Percentiles rank a stretch among this genome's conserved stretches.
Conservation (phyloP, 352 stramenopile genomes). For the Ophiocytium majus region DNA sequence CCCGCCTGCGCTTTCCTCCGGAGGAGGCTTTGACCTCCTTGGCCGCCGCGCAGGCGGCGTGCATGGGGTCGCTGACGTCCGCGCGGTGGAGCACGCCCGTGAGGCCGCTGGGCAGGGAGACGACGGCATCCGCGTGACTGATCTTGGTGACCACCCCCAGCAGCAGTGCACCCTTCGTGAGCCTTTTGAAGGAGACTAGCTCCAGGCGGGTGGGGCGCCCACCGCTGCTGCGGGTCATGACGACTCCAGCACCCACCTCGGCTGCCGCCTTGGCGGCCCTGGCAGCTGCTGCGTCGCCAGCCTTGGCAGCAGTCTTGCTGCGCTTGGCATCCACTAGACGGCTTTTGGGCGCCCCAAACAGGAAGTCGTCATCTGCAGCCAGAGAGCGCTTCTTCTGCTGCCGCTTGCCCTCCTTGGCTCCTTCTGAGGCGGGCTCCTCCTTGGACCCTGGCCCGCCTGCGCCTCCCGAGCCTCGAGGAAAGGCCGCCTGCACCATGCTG, state of each 20-base stretch:
- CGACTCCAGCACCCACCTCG: constrained; percentile 39
- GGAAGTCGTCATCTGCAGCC: background rate
- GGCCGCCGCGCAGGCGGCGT: constrained; percentile 7
- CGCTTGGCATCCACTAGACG: background rate
- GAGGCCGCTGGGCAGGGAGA: constrained; percentile 45
- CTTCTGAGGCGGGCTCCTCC: too few relatives aligned
- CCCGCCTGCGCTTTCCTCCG: constrained; percentile 6
- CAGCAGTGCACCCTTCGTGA: constrained; percentile 42
- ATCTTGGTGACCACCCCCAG: constrained; percentile 53
- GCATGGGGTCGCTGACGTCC: constrained; percentile 51
- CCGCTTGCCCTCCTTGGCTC: too few relatives aligned
- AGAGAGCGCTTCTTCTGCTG: too few relatives aligned
- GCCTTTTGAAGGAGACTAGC: constrained; percentile 50
- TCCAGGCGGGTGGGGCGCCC: constrained; percentile 21
- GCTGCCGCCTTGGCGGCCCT: background rate
- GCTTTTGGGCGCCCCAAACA: background rate
- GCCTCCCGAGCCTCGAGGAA: too few relatives aligned
- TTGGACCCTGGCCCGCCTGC: too few relatives aligned
- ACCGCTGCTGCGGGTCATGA: constrained; percentile 30
- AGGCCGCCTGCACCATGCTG: too few relatives aligned
- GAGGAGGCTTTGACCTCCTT: background rate
- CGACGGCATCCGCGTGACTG: constrained; percentile 8
- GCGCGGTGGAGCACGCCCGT: constrained; percentile 33
- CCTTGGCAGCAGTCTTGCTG: background rate
- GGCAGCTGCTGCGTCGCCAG: background rate